Evolutionary conservation across 1,284 basidiomycete genomes (phyloP), one percentile per base, ranked within the genome.

Genomic region (Schizopora paradoxa): DNA sequence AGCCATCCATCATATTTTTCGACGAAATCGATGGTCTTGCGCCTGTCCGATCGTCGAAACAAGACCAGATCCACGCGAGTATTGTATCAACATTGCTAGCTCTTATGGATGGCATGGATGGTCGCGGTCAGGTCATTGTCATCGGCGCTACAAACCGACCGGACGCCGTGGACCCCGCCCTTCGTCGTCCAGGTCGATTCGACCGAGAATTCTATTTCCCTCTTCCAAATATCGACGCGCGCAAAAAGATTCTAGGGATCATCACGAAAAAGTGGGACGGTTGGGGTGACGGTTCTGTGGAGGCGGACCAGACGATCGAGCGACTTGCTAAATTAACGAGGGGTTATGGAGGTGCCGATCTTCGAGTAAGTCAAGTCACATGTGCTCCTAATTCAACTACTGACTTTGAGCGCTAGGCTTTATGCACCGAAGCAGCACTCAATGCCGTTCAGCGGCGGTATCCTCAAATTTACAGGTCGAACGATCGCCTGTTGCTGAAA

Each of bases 31-130:
- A 99, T 60, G 95, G 94, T 54, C 80, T 99, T 10, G 96, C 96
- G 13, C 96, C 96, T 0, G 96, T 99, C 1, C 85, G 96, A 28
- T 96, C 92, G 37, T 92, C 91, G 39, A 98, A 98, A 63, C 96
- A 99, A 61, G 96, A 99, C 62, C 96, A 99, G 66, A 98, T 99
- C 46, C 96, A 99, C 62, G 95, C 96, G 0, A 93, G 89, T 35
- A 93, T 99, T 53, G 96, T 99, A 6, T 92, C 89, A 38, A 99
- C 96, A 0, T 73, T 99, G 10, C 75, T 99, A 1, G 95, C 96
- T 0, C 73, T 99, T 39, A 99, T 99, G 95, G 96, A 99, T 62
- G 96, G 96, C 38, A 99, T 99, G 96, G 96, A 99, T 55, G 95
- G 95, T 1, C 80, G 96, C 49, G 92, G 86, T 2, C 93, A 97